phyloP scores from a whole-genome alignment of 176 grass and related monocot genomes.

The Carex myosuroides region DNA sequence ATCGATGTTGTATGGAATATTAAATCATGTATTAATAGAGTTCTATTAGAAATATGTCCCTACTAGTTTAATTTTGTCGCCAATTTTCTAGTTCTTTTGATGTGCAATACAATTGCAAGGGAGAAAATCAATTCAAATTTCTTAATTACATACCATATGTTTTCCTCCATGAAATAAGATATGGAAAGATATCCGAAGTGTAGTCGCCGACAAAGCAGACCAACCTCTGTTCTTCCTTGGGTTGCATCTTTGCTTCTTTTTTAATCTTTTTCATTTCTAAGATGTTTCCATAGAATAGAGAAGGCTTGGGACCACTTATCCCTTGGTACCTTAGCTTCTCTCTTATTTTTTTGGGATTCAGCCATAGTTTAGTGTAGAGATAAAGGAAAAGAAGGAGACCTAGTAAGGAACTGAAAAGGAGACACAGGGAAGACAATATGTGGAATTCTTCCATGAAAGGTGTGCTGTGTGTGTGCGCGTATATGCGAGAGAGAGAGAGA shows the following conservation, averaged over 20 bases:
- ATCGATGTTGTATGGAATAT: no score
- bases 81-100: neutral
- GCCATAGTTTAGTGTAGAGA: constrained; percentile 34
- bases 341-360: constrained; percentile 48
- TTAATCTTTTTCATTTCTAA: constrained; percentile 49
- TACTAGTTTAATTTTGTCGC: neutral
- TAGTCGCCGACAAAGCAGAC: constrained; percentile 15
- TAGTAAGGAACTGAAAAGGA: constrained; percentile 27
- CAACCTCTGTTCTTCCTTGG: neutral
- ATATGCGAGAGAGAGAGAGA: neutral
- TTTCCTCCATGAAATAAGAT: constrained; percentile 49
- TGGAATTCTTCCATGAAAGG: neutral
- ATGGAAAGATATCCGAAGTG: constrained; percentile 46
- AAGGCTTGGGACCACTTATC: constrained; percentile 66
- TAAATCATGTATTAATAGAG: neutral
- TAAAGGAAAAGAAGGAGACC: constrained; percentile 31
- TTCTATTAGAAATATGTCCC: neutral
- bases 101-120: neutral
- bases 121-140: neutral
- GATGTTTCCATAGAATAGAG: constrained; percentile 61
- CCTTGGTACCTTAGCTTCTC: constrained; percentile 51
- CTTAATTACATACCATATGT: constrained; percentile 39
- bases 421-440: neutral
- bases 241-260: constrained; percentile 2
- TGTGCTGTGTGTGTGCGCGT: neutral